Conservation (phyloP, 2,329 filamentous ascomycete genomes). For the Penicillium sp. region DNA sequence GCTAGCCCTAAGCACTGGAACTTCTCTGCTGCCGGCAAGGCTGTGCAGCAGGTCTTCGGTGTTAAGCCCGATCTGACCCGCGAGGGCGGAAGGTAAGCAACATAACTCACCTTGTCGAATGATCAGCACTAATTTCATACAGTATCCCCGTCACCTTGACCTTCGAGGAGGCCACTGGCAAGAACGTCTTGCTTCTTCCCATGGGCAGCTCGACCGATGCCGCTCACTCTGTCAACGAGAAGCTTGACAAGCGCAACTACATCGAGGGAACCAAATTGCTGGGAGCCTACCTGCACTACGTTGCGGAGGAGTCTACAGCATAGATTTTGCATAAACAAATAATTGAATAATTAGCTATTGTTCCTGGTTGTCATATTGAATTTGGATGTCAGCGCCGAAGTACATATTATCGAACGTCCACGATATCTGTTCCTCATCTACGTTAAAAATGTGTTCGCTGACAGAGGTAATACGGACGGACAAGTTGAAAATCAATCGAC, state of each 20-base stretch:
- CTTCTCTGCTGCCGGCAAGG: slow-evolving; percentile 90
- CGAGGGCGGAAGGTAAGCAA: slow-evolving; percentile 78
- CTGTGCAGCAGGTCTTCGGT: slow-evolving; percentile 92
- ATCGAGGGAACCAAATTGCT: slow-evolving; percentile 97
- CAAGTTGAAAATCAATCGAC: not conserved
- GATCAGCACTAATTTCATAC: slow-evolving; percentile 23
- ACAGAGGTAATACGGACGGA: not conserved
- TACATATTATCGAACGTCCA: too few species aligned
- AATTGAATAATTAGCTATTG: slow-evolving; percentile 6
- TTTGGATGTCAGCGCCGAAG: not conserved
- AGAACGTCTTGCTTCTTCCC: slow-evolving; percentile 92
- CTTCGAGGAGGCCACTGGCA: slow-evolving; percentile 95
- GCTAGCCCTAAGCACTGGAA: slow-evolving; percentile 99
- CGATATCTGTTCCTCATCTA: too few species aligned
- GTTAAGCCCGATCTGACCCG: slow-evolving; percentile 92
- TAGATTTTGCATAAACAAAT: slow-evolving; percentile 10
- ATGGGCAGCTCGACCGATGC: slow-evolving; percentile 98
- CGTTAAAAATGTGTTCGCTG: too few species aligned
- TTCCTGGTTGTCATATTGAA: not conserved
- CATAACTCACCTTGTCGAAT: not conserved
- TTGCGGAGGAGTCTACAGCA: slow-evolving; percentile 76
- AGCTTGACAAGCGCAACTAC: slow-evolving; percentile 95
- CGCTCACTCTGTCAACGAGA: slow-evolving; percentile 98
- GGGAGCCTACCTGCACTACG: slow-evolving; percentile 93
- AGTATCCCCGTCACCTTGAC: slow-evolving; percentile 96